Evolutionary conservation across 768 basidiomycete genomes (phyloP), one percentile per base, ranked within the genome.

Genomic region (Calocybe cyanea): DNA sequence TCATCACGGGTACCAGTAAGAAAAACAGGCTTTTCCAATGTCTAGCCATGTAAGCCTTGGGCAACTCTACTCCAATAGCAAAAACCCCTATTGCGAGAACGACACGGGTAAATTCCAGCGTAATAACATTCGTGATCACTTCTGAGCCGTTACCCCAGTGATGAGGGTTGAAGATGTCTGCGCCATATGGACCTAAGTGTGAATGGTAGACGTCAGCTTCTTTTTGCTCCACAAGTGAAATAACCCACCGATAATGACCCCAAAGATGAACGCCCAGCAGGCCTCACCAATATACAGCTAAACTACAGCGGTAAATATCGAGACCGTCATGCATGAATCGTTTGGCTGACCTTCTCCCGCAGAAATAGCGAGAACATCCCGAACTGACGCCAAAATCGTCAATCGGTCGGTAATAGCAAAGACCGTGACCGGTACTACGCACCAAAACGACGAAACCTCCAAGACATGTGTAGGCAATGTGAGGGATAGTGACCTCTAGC

Each of bases 51-150:
- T 98, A 99, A 3, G 89, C 89, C 68, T 93, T 92, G 18, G 96
- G 96, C 61, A 98, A 72, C 61, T 99, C 96, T 18, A 98, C 96
- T 13, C 96, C 96, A 43, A 99, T 91, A 7, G 95, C 95, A 62
- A 99, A 99, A 0, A 99, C 95, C 15, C 92, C 92, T 43, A 98
- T 87, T 13, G 95, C 96, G 24, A 99, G 80, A 36, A 98, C 87
- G 46, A 98, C 83, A 13, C 96, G 78, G 7, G 91, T 93, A 57
- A 86, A 76, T 65, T 99, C 96, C 48, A 99, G 76, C 1, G 92
- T 94, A 48, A 99, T 88, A 18, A 70, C 67, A 65, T 97, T 90
- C 9, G 75, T 69, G 1, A 59, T 57, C 24, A 75, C 68, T 3
- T 71, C 70, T 41, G 70, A 54, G 4, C 67, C 68, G 15, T 64